phyloP scores from a whole-genome alignment of 2,329 filamentous ascomycete genomes.

The Cadophora malorum region DNA sequence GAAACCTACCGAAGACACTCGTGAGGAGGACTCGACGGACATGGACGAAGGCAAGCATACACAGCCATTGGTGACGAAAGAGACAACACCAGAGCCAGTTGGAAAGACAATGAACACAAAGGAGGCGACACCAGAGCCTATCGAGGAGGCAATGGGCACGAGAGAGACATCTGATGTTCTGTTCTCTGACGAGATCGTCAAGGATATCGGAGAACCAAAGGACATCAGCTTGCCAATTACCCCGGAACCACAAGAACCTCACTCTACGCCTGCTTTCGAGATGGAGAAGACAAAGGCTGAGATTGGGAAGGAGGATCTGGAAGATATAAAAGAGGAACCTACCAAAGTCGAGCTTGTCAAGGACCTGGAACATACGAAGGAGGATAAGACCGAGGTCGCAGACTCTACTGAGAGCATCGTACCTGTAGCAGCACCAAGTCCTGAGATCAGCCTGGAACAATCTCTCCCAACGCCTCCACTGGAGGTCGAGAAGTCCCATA shows the following conservation, averaged over 20 bases:
- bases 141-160: constrained; percentile 29
- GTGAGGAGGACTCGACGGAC: not conserved
- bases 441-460: not conserved
- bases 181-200: constrained; percentile 29
- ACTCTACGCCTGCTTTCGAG: constrained; percentile 20
- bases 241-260: constrained; percentile 18
- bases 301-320: not conserved
- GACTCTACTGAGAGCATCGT: not conserved
- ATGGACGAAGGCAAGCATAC: constrained; percentile 8
- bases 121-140: constrained; percentile 11
- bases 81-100: not conserved
- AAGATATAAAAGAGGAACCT: not conserved
- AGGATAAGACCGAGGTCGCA: not conserved
- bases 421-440: constrained; percentile 10
- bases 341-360: not conserved
- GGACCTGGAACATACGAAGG: not conserved
- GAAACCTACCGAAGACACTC: constrained; percentile 11
- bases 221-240: not conserved
- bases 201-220: constrained; percentile 22
- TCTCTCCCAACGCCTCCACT: not conserved
- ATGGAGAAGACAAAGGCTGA: constrained; percentile 1
- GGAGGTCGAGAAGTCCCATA: constrained; percentile 3
- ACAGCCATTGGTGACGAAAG: not conserved
- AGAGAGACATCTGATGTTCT: constrained; percentile 26
- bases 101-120: not conserved